phyloP scores from a whole-genome alignment of 2,329 filamentous ascomycete species.

The Huntiella bhutanensis region DNA sequence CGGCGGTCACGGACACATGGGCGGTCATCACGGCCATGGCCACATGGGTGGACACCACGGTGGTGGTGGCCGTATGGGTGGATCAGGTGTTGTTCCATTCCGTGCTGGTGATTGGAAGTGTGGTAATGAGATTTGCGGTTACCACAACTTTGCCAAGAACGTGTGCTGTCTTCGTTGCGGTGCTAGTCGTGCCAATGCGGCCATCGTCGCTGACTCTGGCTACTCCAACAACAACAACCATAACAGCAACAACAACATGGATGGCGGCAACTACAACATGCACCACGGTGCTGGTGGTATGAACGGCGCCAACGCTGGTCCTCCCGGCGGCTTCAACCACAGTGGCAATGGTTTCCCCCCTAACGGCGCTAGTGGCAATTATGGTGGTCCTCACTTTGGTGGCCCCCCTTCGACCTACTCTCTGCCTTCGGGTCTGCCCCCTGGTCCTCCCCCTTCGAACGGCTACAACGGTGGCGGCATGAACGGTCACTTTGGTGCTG shows the following conservation, averaged over 20 bases:
- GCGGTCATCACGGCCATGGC: slow-evolving; percentile 21
- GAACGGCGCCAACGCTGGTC: slow-evolving; percentile 28
- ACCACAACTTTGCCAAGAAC: slow-evolving; percentile 99
- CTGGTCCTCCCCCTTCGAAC: slow-evolving; percentile 39
- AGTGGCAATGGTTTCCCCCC: slow-evolving; percentile 28
- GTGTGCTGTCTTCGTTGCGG: slow-evolving; percentile 93
- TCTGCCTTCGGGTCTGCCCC: slow-evolving; percentile 65
- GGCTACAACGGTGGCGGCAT: slow-evolving; percentile 48
- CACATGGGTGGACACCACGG: slow-evolving; percentile 30
- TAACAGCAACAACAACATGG: slow-evolving; percentile 33
- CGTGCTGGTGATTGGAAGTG: slow-evolving; percentile 98
- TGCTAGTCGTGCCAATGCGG: slow-evolving; percentile 80
- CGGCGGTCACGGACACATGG: slow-evolving; percentile 27
- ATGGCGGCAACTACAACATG: slow-evolving; percentile 5
- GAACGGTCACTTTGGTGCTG: slow-evolving; percentile 64
- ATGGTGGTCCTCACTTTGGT: slow-evolving; percentile 39
- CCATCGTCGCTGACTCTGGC: slow-evolving; percentile 82
- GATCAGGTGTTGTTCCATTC: slow-evolving; percentile 80
- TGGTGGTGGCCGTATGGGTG: slow-evolving; percentile 53
- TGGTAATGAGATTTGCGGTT: slow-evolving; percentile 88
- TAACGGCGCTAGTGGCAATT: slow-evolving; percentile 25
- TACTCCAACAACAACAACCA: slow-evolving; percentile 84
- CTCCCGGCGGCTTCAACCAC: slow-evolving; percentile 5
- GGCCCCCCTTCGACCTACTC: slow-evolving; percentile 78
- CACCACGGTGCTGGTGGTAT: slow-evolving; percentile 20